Base-by-base conservation (phyloP, 805 yeast genomes). In the Candida nitratophila region DNA sequence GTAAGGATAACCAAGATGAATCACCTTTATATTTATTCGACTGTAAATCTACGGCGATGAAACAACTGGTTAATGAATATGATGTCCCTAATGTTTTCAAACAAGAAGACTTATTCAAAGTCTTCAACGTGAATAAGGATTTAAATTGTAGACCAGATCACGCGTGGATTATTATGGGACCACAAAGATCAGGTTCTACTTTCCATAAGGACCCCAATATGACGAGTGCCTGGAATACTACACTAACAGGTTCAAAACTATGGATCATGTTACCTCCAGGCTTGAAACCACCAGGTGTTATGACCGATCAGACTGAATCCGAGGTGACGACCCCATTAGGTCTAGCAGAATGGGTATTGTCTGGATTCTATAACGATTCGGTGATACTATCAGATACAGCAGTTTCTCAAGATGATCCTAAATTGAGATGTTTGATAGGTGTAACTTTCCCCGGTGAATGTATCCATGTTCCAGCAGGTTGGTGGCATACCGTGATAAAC, bases 401-500 rank as follows among this genome's bases (percentile, higher is more conserved):
- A 8, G 43, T 41, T 3, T 10, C 17, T 32, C 20, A 26, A 17
- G n/a, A 32, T 4, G 38, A 32, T 27, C 38, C 37, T 4, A 34
- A 21, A 27, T 17, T 26, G 10, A 6, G 35, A 9, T 82, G 86
- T 52, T 56, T 70, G 19, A 77, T 89, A 19, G 93, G 87, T 0
- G 69, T 89, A 14, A 84, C 95, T 0, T 79, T 77, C 50, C 83
- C 88, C 0, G 91, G 90, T 6, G 95, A 90, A 58, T 83, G 88
- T 47, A 76, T 88, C 72, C 79, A 84, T 59, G 97, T 89, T 8
- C 97, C 97, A 3, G 74, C 89, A n/a, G 95, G 95, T 1, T 89
- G 97, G 97, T 89, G 97, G 97, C 97, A 89, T 68, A 69, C 81
- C 39, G 97, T 90, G 27, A 86, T 89, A n/a, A 89, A 89, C 54